Evolutionary conservation across 2,329 filamentous ascomycete species (phyloP).

Genomic region (Penicillium oxalicum): DNA sequence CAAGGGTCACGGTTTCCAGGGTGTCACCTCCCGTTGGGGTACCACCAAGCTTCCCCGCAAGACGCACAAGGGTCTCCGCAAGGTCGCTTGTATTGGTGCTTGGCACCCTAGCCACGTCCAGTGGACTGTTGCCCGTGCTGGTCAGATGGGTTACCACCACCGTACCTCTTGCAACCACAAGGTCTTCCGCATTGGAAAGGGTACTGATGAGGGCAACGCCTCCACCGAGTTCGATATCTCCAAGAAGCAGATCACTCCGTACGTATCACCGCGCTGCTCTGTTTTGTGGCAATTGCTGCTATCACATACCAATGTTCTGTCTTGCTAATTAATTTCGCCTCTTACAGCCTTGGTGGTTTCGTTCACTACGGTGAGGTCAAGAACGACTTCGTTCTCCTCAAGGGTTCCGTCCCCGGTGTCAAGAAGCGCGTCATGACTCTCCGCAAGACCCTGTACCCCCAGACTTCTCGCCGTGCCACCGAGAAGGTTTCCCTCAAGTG

Average conservation of each 20-base stretch:
- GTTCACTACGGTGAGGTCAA: conserved; percentile 99
- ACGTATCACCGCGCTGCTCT: conserved; percentile 48
- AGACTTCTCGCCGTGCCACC: conserved; percentile 90
- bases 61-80: conserved; percentile 99
- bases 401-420: conserved; percentile 94
- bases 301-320: background rate
- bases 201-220: conserved; percentile 80
- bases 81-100: conserved; percentile 99
- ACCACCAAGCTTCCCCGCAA: conserved; percentile 99
- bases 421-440: conserved; percentile 99
- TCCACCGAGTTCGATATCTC: conserved; percentile 93
- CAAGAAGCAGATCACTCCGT: conserved; percentile 99
- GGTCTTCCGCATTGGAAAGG: conserved; percentile 98
- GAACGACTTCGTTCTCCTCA: conserved; percentile 97
- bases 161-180: conserved; percentile 99
- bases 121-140: conserved; percentile 99
- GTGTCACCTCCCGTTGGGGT: conserved; percentile 97
- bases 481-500: conserved; percentile 99
- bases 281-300: background rate
- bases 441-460: conserved; percentile 96
- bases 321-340: conserved; percentile 25
- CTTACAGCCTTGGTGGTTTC: conserved; percentile 85
- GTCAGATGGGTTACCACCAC: conserved; percentile 99
- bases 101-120: conserved; percentile 99
- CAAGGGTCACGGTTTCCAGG: conserved; percentile 98